phyloP scores from a whole-genome alignment of 495 filamentous ascomycete genomes.

The Daldinia bambusicola region DNA sequence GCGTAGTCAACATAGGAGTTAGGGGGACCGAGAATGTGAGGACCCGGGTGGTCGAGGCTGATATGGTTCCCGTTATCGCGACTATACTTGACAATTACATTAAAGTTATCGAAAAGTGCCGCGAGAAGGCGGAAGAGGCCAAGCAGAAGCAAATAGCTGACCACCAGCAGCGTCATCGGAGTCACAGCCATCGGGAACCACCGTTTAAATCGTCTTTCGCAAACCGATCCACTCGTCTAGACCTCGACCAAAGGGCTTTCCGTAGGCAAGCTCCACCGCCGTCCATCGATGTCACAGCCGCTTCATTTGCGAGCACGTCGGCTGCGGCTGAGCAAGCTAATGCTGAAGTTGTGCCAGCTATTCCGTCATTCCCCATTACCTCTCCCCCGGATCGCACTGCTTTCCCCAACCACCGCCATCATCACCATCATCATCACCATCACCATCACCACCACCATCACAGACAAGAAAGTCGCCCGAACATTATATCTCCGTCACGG shows the following conservation, averaged over 20 bases:
- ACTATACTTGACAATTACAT: slow-evolving; percentile 99
- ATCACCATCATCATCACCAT: slow-evolving; percentile 63
- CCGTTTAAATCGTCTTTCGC: slow-evolving; percentile 60
- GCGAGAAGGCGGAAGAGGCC: slow-evolving; percentile 80
- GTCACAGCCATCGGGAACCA: slow-evolving; percentile 52
- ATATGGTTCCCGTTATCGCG: slow-evolving; percentile 98
- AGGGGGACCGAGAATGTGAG: slow-evolving; percentile 92
- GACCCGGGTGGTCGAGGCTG: slow-evolving; percentile 95
- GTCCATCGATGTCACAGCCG: slow-evolving; percentile 58
- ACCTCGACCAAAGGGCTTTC: slow-evolving; percentile 58
- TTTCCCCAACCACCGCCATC: slow-evolving; percentile 61
- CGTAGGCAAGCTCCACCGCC: slow-evolving; percentile 59
- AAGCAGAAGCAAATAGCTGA: slow-evolving; percentile 61
- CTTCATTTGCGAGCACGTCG: slow-evolving; percentile 58
- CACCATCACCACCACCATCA: slow-evolving; percentile 70
- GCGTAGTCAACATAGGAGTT: slow-evolving; percentile 98
- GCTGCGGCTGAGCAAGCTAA: slow-evolving; percentile 51
- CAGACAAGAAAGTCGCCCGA: slow-evolving; percentile 67
- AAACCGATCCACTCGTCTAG: slow-evolving; percentile 59
- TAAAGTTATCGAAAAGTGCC: slow-evolving; percentile 89
- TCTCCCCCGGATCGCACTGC: slow-evolving; percentile 79
- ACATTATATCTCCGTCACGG: slow-evolving; percentile 62
- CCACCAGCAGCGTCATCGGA: slow-evolving; percentile 56
- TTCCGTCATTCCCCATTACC: slow-evolving; percentile 72
- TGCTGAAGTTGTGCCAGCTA: slow-evolving; percentile 68